These are phyloP conservation scores for Exophiala spinifera DNA, from an alignment of 2,329 filamentous ascomycete genomes.

Conservation along the genomic window DNA sequence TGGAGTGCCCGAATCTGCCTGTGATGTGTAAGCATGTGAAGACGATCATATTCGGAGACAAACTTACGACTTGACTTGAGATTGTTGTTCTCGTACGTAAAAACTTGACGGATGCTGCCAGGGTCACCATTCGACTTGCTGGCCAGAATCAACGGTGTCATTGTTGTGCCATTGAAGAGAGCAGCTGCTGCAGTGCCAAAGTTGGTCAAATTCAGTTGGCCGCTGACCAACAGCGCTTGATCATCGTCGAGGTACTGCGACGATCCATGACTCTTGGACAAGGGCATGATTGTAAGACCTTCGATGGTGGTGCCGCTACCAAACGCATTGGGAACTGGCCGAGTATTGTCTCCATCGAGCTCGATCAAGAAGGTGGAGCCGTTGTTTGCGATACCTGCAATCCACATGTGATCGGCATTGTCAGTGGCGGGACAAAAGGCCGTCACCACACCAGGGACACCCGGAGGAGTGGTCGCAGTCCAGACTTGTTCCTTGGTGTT, in stretches of 20 bases:
- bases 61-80: conserved; percentile 64
- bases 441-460: conserved; percentile 75
- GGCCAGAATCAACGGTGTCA: conserved; percentile 77
- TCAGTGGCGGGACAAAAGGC: conserved; percentile 71
- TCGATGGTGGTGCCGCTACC: conserved; percentile 65
- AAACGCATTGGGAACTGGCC: conserved; percentile 61
- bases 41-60: neutral
- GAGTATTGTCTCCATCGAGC: conserved; percentile 72
- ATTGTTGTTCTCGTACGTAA: conserved; percentile 76
- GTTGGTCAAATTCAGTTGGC: conserved; percentile 68
- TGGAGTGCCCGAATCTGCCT: conserved; percentile 40
- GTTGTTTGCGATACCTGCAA: conserved; percentile 67
- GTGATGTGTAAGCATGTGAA: conserved; percentile 12
- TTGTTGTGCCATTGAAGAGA: conserved; percentile 77
- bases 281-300: conserved; percentile 75
- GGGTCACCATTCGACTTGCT: conserved; percentile 61
- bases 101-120: conserved; percentile 76
- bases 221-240: conserved; percentile 79
- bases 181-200: conserved; percentile 83
- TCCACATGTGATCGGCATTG: conserved; percentile 74
- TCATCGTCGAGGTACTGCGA: conserved; percentile 62
- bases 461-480: conserved; percentile 57
- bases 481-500: conserved; percentile 66
- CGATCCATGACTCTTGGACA: conserved; percentile 65
- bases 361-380: conserved; percentile 76